Evolutionary conservation across 208 protist genomes (phyloP), one percentile per base, ranked within the genome.

Genomic region (Leishmania amazonensis): DNA sequence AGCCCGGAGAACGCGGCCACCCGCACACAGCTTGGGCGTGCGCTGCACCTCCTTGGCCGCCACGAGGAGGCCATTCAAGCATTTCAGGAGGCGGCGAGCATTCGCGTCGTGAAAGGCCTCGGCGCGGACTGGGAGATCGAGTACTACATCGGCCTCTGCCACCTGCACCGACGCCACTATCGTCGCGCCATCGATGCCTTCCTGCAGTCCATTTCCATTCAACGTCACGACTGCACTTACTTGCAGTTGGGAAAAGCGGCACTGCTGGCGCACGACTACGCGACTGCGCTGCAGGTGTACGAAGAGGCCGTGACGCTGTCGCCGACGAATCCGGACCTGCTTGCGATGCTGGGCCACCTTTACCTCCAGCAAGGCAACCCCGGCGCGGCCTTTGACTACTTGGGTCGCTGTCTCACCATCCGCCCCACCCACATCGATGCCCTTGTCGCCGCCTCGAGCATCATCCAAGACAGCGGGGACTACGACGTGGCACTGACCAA

Each of bases 401-500:
- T 98, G 21, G 98, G 97, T 3, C 96, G 90, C 62, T 97, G 97
- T 45, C 93, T 99, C 31, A 97, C 96, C 21, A 80, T 98, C 47
- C 90, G 99, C 83, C 94, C 97, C 6, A 88, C 84, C 15, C 97
- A 99, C 83, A 76, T 95, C 28, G 86, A 92, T 79, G 98, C 98
- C 3, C 95, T 99, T 76, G 89, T 99, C 31, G 97, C 95, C 3
- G 96, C 96, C 54, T 97, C 92, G 1, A 98, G 97, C 47, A 95
- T 99, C 54, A 98, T 99, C n/a, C 96, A 99, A 80, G 96, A 99
- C 72, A 95, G 97, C 84, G 91, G 90, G 1, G 98, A 99, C 81
- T 98, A 97, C 83, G 98, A 99, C 76, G 98, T 98, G 1, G 99
- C 98, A 2, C 91, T 99, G 7, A 92, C 91, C 80, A 99, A 99